These are phyloP conservation scores for Rhytidiadelphus loreus DNA, from an alignment of 225 moss, liverwort and hornwort species.

Conservation along the genomic window DNA sequence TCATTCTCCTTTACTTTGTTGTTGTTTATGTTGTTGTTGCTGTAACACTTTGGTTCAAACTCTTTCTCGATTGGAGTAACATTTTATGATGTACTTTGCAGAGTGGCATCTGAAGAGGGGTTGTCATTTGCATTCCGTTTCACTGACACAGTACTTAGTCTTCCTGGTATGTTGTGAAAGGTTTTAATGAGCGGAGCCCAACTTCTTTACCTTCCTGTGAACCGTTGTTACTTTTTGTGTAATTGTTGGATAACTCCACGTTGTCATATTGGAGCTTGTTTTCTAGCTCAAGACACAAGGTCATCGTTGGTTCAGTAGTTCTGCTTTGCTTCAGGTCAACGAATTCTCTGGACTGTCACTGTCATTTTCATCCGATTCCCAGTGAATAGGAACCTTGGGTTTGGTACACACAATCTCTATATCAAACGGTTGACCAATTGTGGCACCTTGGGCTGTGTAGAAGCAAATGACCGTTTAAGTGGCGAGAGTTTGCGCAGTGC, in stretches of 20 bases:
- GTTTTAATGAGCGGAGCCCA: neutral
- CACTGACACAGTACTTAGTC: conserved; percentile 84
- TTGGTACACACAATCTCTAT: neutral
- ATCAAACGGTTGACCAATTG: neutral
- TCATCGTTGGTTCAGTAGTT: neutral
- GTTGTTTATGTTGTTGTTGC: neutral
- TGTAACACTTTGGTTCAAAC: neutral
- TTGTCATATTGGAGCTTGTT: neutral
- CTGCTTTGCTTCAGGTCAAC: neutral
- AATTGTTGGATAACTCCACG: neutral
- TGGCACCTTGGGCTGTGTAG: conserved; percentile 17
- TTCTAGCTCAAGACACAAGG: neutral
- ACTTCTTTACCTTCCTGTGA: neutral
- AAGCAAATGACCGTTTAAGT: conserved; percentile 73
- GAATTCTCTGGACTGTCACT: neutral
- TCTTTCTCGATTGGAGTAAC: neutral
- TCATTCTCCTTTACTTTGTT: neutral
- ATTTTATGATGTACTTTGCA: conserved; percentile 21
- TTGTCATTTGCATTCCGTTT: conserved; percentile 97
- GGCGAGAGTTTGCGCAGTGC: conserved; percentile 68
- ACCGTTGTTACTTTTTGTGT: neutral
- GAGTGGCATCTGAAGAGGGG: conserved; percentile 81
- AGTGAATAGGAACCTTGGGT: neutral
- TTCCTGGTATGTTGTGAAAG: conserved; percentile 48
- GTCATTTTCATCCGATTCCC: neutral